Base-by-base conservation (phyloP, 345 rosid genomes). In the Garcia nutans region DNA sequence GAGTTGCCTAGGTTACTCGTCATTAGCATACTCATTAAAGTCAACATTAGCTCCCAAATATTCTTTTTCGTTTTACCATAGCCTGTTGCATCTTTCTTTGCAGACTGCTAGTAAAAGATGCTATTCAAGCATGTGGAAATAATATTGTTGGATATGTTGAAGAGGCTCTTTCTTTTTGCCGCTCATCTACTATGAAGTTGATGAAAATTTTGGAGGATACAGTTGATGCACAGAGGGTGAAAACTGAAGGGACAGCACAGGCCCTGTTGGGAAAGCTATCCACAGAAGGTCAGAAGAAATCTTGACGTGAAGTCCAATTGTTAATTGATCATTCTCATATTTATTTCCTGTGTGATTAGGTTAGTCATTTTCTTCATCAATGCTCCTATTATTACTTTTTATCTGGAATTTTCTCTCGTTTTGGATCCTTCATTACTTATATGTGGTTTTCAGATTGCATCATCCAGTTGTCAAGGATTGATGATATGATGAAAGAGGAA, bases 401-500 rank as follows among this genome's bases (percentile, higher is more conserved):
- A 3, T 57, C 17, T 50, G 20, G 52, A 67, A 68, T 50, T 22
- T 75, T 12, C 1, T 22, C 44, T 78, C 41, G 7, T 58, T 74
- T 55, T 22, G 24, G 16, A 42, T 45, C 49, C 49, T 61, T 26
- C 49, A 12, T 68, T 78, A 58, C 31, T 8, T 70, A 5, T 49
- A 64, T 77, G 22, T 16, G 50, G 33, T 63, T 78, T 37, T 26
- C 88, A 94, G 98, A 90, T 82, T 82, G 81, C 79, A 78, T 84
- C 68, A 78, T 81, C 44, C 93, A 84, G 47, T 73, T 90, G 82
- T 85, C 91, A 22, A 86, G 84, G 82, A 88, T 93, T 70, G 91
- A 91, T 74, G 92, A 87, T 77, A 85, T 93, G 91, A 91, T 93
- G 91, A 87, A 84, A 83, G 94, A 89, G 64, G 97, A 93, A 88